A percentile compares a stretch with the other conserved stretches of the same genome.
Evolutionary conservation across 2,329 filamentous ascomycete species (phyloP).

Genomic region (Phyllosticta citriasiana): DNA sequence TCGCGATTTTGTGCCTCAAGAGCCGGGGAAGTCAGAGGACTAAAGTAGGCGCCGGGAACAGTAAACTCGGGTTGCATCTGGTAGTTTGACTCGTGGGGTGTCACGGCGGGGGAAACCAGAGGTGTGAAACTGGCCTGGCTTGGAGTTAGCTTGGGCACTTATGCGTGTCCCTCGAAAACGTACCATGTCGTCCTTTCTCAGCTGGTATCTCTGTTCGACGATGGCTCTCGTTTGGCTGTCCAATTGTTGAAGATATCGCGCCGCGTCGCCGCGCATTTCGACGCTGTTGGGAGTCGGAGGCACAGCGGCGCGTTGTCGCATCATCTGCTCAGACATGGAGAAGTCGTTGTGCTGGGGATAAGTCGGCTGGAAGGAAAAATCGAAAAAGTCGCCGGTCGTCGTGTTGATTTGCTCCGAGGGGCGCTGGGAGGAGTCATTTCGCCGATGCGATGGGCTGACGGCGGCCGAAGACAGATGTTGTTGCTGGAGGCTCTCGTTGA

Average conservation of each 20-base stretch:
- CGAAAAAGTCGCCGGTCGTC: conserved; percentile 22
- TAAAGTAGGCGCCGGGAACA: conserved; percentile 66
- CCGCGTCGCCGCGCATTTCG: conserved; percentile 55
- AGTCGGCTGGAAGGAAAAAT: conserved; percentile 14
- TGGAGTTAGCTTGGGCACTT: not conserved
- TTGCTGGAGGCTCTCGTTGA: conserved; percentile 19
- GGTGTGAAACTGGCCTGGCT: conserved; percentile 65
- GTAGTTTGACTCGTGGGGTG: conserved; percentile 65
- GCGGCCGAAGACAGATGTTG: conserved; percentile 8
- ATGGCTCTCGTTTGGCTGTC: conserved; percentile 49
- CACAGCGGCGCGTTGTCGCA: conserved; percentile 30
- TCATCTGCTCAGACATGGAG: conserved; percentile 12
- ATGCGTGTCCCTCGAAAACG: conserved; percentile 22
- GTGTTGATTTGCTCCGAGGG: conserved; percentile 17
- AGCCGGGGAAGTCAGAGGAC: conserved; percentile 71
- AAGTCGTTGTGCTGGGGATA: conserved; percentile 9
- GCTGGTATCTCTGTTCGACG: conserved; percentile 55
- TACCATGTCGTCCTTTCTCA: conserved; percentile 59
- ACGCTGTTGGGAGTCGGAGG: conserved; percentile 75
- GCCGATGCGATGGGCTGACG: conserved; percentile 24
- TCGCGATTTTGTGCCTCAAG: conserved; percentile 58
- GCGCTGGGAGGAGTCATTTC: conserved; percentile 18
- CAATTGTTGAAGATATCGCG: conserved; percentile 47
- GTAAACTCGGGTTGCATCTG: conserved; percentile 45
- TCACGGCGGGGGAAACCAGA: conserved; percentile 74